Evolutionary conservation across 768 basidiomycete species (phyloP).

Genomic region (Amanita inopinata): DNA sequence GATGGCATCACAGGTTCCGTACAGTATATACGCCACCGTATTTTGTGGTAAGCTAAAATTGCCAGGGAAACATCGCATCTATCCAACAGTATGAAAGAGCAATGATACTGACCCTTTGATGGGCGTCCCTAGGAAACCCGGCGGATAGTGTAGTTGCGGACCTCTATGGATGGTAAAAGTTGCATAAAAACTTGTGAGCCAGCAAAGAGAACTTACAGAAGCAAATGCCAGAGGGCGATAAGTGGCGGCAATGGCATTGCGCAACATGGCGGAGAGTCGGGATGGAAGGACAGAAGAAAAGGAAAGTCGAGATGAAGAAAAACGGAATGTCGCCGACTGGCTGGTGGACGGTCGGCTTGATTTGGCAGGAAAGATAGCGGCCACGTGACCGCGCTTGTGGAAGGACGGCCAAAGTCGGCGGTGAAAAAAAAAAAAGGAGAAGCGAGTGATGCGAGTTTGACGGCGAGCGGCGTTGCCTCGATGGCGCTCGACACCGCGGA

Average conservation of each 20-base stretch:
- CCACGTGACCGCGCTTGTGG: too few species aligned
- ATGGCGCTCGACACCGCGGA: constrained; percentile 30
- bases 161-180: constrained; percentile 31
- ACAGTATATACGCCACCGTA: constrained; percentile 92
- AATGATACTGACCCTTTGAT: constrained; percentile 41
- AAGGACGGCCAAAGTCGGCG: too few species aligned
- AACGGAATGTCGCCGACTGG: not conserved
- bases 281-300: constrained; percentile 23
- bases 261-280: constrained; percentile 52
- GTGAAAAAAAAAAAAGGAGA: too few species aligned
- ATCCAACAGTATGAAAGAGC: too few species aligned
- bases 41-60: constrained; percentile 67
- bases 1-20: constrained; percentile 17
- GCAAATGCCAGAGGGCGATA: constrained; percentile 43
- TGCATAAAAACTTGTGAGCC: not conserved
- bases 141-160: constrained; percentile 70
- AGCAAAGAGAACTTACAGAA: constrained; percentile 31
- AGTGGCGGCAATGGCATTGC: constrained; percentile 49
- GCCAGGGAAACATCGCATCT: constrained; percentile 9
- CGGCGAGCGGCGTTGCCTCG: constrained; percentile 7
- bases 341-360: not conserved
- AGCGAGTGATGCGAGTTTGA: too few species aligned
- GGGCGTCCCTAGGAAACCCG: constrained; percentile 64
- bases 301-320: constrained; percentile 15
- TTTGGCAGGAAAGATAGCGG: not conserved